phyloP scores from a whole-genome alignment of 2,329 filamentous ascomycete species.

The Dactylonectria macrodidyma region DNA sequence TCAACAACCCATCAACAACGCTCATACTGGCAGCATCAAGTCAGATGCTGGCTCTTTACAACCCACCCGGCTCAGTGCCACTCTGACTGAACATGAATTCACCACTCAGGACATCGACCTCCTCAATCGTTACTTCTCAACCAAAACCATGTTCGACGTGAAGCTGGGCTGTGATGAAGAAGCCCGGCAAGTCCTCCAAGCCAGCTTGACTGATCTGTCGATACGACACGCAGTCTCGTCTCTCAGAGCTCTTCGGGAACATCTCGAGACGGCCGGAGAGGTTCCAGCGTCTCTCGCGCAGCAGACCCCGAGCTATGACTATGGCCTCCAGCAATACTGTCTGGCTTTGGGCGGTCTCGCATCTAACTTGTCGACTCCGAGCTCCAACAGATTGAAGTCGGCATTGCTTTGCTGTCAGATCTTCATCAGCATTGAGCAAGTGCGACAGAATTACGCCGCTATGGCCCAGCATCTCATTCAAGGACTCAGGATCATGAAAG shows the following conservation, averaged over 20 bases:
- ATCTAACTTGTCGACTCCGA: conserved; percentile 53
- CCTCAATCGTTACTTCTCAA: conserved; percentile 58
- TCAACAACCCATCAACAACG: conserved; percentile 34
- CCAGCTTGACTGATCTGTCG: conserved; percentile 52
- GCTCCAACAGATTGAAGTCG: conserved; percentile 51
- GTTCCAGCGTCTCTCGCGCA: conserved; percentile 43
- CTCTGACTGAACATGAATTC: conserved; percentile 20
- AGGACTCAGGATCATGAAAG: conserved; percentile 61
- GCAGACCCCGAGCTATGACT: conserved; percentile 51
- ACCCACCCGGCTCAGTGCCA: conserved; percentile 34
- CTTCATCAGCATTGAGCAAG: conserved; percentile 64
- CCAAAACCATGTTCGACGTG: conserved; percentile 58
- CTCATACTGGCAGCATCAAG: conserved; percentile 12
- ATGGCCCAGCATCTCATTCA: conserved; percentile 61
- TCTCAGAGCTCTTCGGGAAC: conserved; percentile 56
- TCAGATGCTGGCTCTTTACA: conserved; percentile 34
- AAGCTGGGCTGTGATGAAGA: conserved; percentile 55
- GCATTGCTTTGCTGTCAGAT: conserved; percentile 63
- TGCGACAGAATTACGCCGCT: conserved; percentile 55
- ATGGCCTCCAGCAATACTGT: conserved; percentile 60
- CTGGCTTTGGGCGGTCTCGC: conserved; percentile 58
- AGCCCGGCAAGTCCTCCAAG: conserved; percentile 57
- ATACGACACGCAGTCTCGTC: conserved; percentile 58
- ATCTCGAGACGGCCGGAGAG: conserved; percentile 54
- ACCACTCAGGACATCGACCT: conserved; percentile 50